These are phyloP conservation scores for Mortierella sp. DNA, from an alignment of 371 early-diverging fungal species.

Conservation along the genomic window DNA sequence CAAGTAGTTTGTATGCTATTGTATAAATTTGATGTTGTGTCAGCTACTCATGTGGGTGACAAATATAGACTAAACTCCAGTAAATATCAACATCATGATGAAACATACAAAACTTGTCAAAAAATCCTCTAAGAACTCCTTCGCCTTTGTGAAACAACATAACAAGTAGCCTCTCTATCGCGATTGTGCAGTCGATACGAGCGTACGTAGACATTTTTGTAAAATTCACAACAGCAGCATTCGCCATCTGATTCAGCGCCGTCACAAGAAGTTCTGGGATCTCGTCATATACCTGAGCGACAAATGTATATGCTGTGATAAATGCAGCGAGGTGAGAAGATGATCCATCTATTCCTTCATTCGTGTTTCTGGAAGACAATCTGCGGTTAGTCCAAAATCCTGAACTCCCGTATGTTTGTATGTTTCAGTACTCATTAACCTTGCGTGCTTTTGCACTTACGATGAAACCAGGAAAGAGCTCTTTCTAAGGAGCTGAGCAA, in stretches of 20 bases:
- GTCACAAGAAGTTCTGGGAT: constrained; percentile 63
- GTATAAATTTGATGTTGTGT: background rate
- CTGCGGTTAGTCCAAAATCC: background rate
- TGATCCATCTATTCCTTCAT: constrained; percentile 58
- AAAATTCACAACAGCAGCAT: constrained; percentile 61
- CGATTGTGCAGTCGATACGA: constrained; percentile 59
- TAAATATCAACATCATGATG: background rate
- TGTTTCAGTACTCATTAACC: background rate
- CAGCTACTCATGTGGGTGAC: background rate
- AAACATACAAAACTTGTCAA: constrained; percentile 63
- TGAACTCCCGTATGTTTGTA: no score
- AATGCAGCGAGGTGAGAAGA: constrained; percentile 71
- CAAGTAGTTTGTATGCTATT: constrained; percentile 70
- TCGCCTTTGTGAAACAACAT: constrained; percentile 66
- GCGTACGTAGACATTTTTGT: constrained; percentile 58
- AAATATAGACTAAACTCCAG: background rate
- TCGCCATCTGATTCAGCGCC: constrained; percentile 64
- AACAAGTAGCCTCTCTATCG: constrained; percentile 64
- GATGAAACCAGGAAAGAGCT: constrained; percentile 69
- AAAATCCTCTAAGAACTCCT: constrained; percentile 61
- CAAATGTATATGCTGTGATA: constrained; percentile 71
- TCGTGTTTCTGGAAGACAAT: constrained; percentile 18
- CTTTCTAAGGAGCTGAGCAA: constrained; percentile 65
- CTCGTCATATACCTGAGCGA: constrained; percentile 62
- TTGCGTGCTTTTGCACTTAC: constrained; percentile 59